These are phyloP conservation scores for Vanderwaltozyma verrucispora DNA, from an alignment of 805 yeast species.

Conservation along the genomic window DNA sequence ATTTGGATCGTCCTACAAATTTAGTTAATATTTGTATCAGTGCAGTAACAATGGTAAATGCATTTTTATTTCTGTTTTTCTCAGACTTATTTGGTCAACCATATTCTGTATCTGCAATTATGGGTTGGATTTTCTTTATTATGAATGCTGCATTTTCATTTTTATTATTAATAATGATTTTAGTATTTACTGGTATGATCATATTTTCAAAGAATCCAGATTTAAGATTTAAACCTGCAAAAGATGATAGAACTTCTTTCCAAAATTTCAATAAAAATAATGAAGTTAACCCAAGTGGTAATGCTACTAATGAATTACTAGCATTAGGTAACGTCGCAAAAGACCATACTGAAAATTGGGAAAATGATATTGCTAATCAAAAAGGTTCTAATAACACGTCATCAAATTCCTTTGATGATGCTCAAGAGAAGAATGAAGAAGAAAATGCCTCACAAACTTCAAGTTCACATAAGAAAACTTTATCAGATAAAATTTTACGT, in stretches of 20 bases:
- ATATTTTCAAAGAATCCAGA: slow-evolving; percentile 77
- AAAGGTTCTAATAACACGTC: slow-evolving; percentile 3
- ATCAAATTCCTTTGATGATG: slow-evolving; percentile 3
- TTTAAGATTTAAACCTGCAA: slow-evolving; percentile 77
- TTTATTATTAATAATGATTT: slow-evolving; percentile 57
- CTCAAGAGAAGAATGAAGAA: slow-evolving; percentile 11
- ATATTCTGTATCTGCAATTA: slow-evolving; percentile 64
- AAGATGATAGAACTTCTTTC: slow-evolving; percentile 88
- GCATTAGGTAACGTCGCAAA: slow-evolving; percentile 2
- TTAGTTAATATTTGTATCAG: slow-evolving; percentile 62
- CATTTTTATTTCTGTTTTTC: slow-evolving; percentile 77
- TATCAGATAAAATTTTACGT: slow-evolving; percentile 16
- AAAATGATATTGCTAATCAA: slow-evolving; percentile 38
- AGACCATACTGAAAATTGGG: slow-evolving; percentile 51
- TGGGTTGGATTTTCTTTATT: slow-evolving; percentile 88
- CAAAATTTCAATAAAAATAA: slow-evolving; percentile 34
- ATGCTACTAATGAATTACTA: slow-evolving; percentile 1
- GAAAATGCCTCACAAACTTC: slow-evolving; percentile 4
- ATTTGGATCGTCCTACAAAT: slow-evolving; percentile 75
- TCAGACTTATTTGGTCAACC: slow-evolving; percentile 78
- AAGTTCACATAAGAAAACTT: slow-evolving; percentile 10
- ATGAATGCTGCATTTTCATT: slow-evolving; percentile 83
- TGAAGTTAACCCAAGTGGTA: not conserved
- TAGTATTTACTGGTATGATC: slow-evolving; percentile 54
- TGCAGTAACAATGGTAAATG: slow-evolving; percentile 64